These are phyloP conservation scores for Hanseniaspora hatyaiensis DNA, from an alignment of 805 yeast genomes.

Conservation along the genomic window DNA sequence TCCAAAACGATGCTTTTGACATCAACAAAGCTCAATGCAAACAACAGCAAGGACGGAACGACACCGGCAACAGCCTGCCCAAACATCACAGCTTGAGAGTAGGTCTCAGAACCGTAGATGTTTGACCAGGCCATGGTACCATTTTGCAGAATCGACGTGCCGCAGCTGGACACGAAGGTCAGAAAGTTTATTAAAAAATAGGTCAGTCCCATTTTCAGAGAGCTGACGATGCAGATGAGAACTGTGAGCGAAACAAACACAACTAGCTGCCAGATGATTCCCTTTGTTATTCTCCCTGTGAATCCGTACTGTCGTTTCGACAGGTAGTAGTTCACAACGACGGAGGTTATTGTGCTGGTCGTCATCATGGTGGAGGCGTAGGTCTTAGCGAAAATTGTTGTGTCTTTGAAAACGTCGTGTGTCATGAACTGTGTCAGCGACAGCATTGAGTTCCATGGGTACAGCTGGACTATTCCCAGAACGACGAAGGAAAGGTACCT, in stretches of 20 bases:
- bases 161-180: slow-evolving; percentile 56
- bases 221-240: slow-evolving; percentile 27
- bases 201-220: slow-evolving; percentile 20
- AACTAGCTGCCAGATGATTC: slow-evolving; percentile 45
- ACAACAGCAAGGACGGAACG: slow-evolving; percentile 52
- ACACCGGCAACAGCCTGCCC: slow-evolving; percentile 96
- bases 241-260: slow-evolving; percentile 50
- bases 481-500: slow-evolving; percentile 48
- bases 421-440: slow-evolving; percentile 74
- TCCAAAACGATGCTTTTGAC: neutral
- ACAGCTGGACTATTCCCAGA: slow-evolving; percentile 67
- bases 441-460: slow-evolving; percentile 95
- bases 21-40: slow-evolving; percentile 38
- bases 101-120: slow-evolving; percentile 51
- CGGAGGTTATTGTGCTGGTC: slow-evolving; percentile 59
- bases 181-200: slow-evolving; percentile 48
- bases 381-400: slow-evolving; percentile 41
- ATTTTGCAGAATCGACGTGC: slow-evolving; percentile 75
- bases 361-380: slow-evolving; percentile 85
- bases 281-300: slow-evolving; percentile 44
- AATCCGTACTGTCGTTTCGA: slow-evolving; percentile 55
- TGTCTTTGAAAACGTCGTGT: slow-evolving; percentile 41
- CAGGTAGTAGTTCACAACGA: slow-evolving; percentile 46
- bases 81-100: slow-evolving; percentile 82
- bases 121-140: slow-evolving; percentile 83